Base-by-base conservation (phyloP, 768 basidiomycete species). In the Russula compacta region DNA sequence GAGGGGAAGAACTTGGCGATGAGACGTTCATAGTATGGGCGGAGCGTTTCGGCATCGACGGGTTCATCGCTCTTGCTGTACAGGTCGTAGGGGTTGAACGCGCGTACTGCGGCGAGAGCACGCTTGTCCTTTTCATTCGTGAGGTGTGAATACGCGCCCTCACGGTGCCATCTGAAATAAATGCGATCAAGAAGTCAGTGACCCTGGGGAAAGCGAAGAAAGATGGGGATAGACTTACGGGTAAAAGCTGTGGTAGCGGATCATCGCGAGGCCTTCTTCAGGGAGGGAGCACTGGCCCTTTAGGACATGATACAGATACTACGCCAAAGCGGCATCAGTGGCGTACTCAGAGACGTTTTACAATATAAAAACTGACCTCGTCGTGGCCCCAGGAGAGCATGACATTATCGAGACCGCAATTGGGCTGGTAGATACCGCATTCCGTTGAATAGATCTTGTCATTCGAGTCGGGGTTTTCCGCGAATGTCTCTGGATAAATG, bases 181-280 rank as follows among this genome's bases (percentile, higher is more conserved):
- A 29, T 10, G 40, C 42, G 19, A 36, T 61, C 15, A 60, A 11
- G 12, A 35, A 10, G 4, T 53, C 52, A 59, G 50, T 35, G 33
- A 29, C 17, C 21, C 36, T 24, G 1, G 32, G 46, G 33, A 39
- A 29, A 5, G 17, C 17, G 38, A 29, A 11, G 14, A 17, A 29
- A 14, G 17, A 21, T 11, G 46, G 53, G n/a, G 24, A 21, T 19
- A 38, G 10, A 71, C 82, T 53, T 67, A 83, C 73, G 93, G 92
- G 75, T 95, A 95, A 79, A 95, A 95, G 68, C 87, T 90, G 75
- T 95, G 93, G 71, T 91, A 95, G 36, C 93, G 84, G 69, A 95
- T 92, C 92, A 95, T 95, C 8, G 87, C 85, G 33, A 95, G 78
- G 0, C 81, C 92, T 67, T 90, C 92, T 42, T 80, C 79, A 4